Conservation (phyloP, 805 yeast species). For the Lachancea cidri region DNA sequence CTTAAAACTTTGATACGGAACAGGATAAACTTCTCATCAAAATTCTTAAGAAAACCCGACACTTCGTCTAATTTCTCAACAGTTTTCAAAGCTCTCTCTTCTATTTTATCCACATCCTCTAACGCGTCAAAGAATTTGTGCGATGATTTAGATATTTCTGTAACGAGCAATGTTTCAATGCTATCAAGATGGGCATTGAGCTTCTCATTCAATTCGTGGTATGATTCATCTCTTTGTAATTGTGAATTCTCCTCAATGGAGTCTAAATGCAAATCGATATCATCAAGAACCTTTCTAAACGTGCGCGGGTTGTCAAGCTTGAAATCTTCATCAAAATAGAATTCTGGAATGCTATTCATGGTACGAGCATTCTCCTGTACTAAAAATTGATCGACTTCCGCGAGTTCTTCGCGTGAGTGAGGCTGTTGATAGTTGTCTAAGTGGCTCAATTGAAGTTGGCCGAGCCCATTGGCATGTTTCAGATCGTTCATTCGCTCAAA, state of each 20-base stretch:
- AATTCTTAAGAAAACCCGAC: constrained; percentile 38
- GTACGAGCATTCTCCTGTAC: constrained; percentile 11
- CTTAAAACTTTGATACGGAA: constrained; percentile 48
- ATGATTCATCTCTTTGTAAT: constrained; percentile 38
- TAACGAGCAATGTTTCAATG: constrained; percentile 74
- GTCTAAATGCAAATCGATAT: constrained; percentile 39
- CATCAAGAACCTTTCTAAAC: constrained; percentile 68
- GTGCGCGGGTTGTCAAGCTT: constrained; percentile 83
- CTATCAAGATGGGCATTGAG: constrained; percentile 78
- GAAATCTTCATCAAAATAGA: constrained; percentile 64
- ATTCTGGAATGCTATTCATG: constrained; percentile 49
- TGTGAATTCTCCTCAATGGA: constrained; percentile 29
- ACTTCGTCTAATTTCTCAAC: constrained; percentile 44
- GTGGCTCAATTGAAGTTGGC: constrained; percentile 33
- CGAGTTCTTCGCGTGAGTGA: constrained; percentile 14
- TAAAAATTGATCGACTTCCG: constrained; percentile 9
- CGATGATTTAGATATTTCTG: constrained; percentile 80
- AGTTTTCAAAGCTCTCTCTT: constrained; percentile 48
- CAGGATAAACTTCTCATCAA: constrained; percentile 47
- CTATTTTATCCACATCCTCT: constrained; percentile 66
- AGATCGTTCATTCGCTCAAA: constrained; percentile 41
- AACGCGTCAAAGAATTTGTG: constrained; percentile 80
- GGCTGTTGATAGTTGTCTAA: constrained; percentile 17
- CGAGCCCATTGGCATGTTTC: constrained; percentile 34
- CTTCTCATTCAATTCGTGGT: constrained; percentile 66